Evolutionary conservation across 305 asterid genomes (phyloP).

Genomic region (Vinca major): DNA sequence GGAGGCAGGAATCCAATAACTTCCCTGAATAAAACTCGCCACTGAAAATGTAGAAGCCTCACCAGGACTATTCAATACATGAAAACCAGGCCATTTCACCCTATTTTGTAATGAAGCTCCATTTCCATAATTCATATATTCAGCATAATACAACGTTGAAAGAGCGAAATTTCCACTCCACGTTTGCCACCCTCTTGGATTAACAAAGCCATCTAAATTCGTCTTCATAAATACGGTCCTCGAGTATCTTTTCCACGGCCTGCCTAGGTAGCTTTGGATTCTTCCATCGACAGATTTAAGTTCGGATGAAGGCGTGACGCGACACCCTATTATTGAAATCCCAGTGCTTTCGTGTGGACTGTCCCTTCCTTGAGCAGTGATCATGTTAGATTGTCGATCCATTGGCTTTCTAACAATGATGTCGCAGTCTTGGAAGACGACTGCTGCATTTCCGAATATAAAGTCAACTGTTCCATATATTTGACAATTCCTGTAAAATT

Average conservation of each 20-base stretch:
- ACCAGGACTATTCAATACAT: conserved; percentile 25
- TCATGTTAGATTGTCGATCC: conserved; percentile 50
- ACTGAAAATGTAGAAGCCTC: conserved; percentile 39
- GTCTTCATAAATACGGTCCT: conserved; percentile 49
- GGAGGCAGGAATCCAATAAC: conserved; percentile 50
- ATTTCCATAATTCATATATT: conserved; percentile 48
- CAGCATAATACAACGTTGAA: conserved; percentile 54
- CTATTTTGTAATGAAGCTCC: conserved; percentile 46
- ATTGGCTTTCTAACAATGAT: conserved; percentile 43
- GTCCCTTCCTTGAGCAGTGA: conserved; percentile 60
- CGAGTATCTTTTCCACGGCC: conserved; percentile 66
- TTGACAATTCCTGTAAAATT: conserved; percentile 62
- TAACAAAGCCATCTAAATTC: conserved; percentile 42
- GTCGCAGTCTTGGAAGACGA: conserved; percentile 50
- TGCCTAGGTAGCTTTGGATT: conserved; percentile 42
- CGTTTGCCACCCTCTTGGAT: conserved; percentile 50
- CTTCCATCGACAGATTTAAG: conserved; percentile 19
- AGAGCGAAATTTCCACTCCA: conserved; percentile 57
- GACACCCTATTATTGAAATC: conserved; percentile 34
- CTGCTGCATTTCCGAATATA: conserved; percentile 60
- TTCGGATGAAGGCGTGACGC: conserved; percentile 35
- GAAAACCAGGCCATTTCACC: conserved; percentile 70
- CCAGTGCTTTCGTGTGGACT: conserved; percentile 53
- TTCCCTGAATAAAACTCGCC: conserved; percentile 45
- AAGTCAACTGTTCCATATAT: conserved; percentile 54